Evolutionary conservation across 2,329 filamentous ascomycete genomes (phyloP).

Genomic region (Lachnellula willkommii): DNA sequence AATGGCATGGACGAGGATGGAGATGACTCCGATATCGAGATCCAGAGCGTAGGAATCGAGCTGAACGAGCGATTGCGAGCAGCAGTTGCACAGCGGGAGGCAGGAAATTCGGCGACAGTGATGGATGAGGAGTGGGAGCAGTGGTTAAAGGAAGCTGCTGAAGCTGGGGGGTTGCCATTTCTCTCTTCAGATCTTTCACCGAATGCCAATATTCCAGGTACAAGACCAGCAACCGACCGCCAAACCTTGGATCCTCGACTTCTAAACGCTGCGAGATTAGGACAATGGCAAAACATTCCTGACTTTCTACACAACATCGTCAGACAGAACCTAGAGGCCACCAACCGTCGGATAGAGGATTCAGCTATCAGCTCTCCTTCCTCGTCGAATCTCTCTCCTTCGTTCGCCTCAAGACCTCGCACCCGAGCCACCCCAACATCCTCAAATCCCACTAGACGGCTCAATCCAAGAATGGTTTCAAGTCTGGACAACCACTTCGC

Average conservation of each 20-base stretch:
- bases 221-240: slow-evolving; percentile 32
- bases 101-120: slow-evolving; percentile 51
- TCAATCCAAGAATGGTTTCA: slow-evolving; percentile 1
- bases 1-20: slow-evolving; percentile 35
- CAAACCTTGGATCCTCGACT: slow-evolving; percentile 44
- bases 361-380: slow-evolving; percentile 7
- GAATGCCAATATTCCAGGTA: slow-evolving; percentile 31
- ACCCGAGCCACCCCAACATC: slow-evolving; percentile 5
- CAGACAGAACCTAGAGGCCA: slow-evolving; percentile 30
- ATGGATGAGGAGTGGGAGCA: slow-evolving; percentile 71
- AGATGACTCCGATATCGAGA: slow-evolving; percentile 49
- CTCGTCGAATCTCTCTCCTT: slow-evolving; percentile 3
- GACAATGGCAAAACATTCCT: slow-evolving; percentile 54
- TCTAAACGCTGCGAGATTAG: slow-evolving; percentile 49
- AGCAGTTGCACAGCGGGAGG: slow-evolving; percentile 57
- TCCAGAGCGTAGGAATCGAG: slow-evolving; percentile 55
- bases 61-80: slow-evolving; percentile 61
- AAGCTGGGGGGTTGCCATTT: slow-evolving; percentile 52
- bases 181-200: slow-evolving; percentile 34
- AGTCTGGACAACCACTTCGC: slow-evolving; percentile 10
- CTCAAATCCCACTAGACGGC: neutral
- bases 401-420: slow-evolving; percentile 7
- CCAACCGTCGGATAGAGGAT: slow-evolving; percentile 16
- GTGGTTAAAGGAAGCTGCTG: slow-evolving; percentile 66
- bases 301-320: slow-evolving; percentile 50